A percentile compares a stretch with the other conserved stretches of the same genome.
These are phyloP conservation scores for Globomyces pollinis-pini DNA, from an alignment of 192 early-diverging fungal species.

Conservation along the genomic window DNA sequence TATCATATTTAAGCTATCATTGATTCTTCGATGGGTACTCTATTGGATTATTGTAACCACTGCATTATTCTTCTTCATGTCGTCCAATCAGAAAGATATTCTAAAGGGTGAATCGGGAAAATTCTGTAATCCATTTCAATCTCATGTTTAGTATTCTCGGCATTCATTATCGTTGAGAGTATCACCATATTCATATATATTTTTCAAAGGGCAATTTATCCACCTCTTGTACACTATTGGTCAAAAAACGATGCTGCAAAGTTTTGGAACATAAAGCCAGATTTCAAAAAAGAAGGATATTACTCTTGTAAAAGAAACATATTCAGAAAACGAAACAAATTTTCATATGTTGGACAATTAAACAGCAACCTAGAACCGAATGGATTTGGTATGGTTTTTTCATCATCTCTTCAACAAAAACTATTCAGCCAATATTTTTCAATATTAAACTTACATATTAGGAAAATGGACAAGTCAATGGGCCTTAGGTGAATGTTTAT, in stretches of 20 bases:
- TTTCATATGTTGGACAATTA: conserved; percentile 8
- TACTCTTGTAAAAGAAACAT: not conserved
- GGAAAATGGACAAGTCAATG: conserved; percentile 13
- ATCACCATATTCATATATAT: conserved; percentile 5
- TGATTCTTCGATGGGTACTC: conserved; percentile 9
- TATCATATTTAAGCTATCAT: conserved; percentile 5
- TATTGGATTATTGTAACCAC: conserved; percentile 10
- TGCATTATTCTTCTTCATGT: not conserved
- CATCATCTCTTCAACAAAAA: no score
- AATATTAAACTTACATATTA: not conserved
- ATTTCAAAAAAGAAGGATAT: not conserved
- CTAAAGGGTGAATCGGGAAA: not conserved
- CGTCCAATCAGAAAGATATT: not conserved
- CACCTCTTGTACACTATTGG: not conserved
- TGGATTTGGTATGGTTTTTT: no score
- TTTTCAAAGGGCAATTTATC: not conserved
- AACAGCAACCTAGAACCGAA: not conserved
- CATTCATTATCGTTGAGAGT: conserved; percentile 2
- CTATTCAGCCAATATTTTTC: not conserved
- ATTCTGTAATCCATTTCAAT: not conserved
- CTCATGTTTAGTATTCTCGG: not conserved
- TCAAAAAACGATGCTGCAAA: not conserved
- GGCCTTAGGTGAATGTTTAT: conserved; percentile 5
- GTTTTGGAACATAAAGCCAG: not conserved
- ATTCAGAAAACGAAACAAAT: conserved; percentile 5